Base-by-base conservation (phyloP, 352 stramenopile species). In the Phytophthora nicotianae region DNA sequence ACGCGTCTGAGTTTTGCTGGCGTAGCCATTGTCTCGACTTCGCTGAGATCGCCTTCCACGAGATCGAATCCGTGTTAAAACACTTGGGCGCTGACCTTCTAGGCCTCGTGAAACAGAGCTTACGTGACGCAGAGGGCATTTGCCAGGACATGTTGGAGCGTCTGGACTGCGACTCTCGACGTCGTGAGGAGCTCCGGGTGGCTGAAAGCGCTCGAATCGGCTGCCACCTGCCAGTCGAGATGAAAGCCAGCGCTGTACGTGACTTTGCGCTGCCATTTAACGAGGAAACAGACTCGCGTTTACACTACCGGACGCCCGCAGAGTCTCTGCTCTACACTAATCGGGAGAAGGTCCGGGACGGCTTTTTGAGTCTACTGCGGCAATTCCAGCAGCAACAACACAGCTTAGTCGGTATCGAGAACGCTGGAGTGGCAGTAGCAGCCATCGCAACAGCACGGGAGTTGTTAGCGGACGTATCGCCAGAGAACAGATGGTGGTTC, bases 401-500 rank as follows among this genome's bases (percentile, higher is more conserved):
- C 38, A 83, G 74, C 46, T 24, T 89, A 0, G 35, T 78, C 0
- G 81, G 72, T 9, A 76, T 75, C 4, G 70, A 83, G 24, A 71
- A 70, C 45, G 63, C 73, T 13, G 54, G 54, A 9, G 70, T 74
- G 14, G 56, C 67, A 5, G 52, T 69, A 1, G 42, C 68, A 17
- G 66, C 75, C 3, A 67, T 68, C 5, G 57, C 63, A 11, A 65
- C 71, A 26, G 74, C 75, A 1, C 58, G 63, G 6, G 42, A 62
- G 10, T 42, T 90, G 29, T 37, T 92, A 4, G 23, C 49, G 1
- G 70, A 84, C 0, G 79, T 88, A 0, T 65, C 66, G 5, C 72
- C 74, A 1, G 77, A 80, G 33, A 92, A 92, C 52, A 65, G 68
- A 37, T 90, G 80, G 81, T 92, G 83, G 83, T 90, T 92, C 57